Conservation (phyloP, 805 yeast genomes). For the Yarrowia keelungensis region DNA sequence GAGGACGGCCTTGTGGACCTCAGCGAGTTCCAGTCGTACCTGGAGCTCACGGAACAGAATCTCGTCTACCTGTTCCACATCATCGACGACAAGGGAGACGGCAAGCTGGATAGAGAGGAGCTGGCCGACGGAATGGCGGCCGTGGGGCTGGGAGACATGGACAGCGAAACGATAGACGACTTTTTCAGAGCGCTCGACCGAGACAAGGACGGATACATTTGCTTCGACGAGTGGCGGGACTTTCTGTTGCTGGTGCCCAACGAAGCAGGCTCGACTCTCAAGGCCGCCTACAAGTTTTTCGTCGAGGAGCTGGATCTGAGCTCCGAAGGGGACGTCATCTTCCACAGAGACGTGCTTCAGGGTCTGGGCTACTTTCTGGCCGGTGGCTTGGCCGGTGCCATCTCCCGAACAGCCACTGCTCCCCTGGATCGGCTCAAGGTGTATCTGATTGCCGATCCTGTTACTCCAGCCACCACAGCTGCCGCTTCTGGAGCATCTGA, state of each 20-base stretch:
- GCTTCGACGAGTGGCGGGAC: conserved; percentile 86
- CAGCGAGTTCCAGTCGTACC: conserved; percentile 69
- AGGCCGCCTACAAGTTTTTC: conserved; percentile 81
- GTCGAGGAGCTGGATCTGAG: conserved; percentile 82
- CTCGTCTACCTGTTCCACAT: conserved; percentile 70
- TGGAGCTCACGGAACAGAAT: conserved; percentile 71
- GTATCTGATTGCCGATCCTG: conserved; percentile 81
- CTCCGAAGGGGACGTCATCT: conserved; percentile 90
- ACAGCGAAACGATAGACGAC: conserved; percentile 59
- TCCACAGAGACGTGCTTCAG: conserved; percentile 75
- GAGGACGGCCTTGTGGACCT: conserved; percentile 59
- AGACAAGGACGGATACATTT: conserved; percentile 68
- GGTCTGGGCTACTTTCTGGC: conserved; percentile 92
- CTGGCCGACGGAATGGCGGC: conserved; percentile 67
- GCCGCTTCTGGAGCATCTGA: conserved; percentile 52
- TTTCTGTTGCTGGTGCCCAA: conserved; percentile 85
- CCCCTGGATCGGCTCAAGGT: conserved; percentile 96
- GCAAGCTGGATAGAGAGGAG: conserved; percentile 69
- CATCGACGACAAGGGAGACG: conserved; percentile 77
- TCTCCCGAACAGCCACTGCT: conserved; percentile 94
- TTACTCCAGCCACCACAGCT: conserved; percentile 47
- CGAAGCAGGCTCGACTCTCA: conserved; percentile 52
- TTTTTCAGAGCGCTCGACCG: conserved; percentile 63
- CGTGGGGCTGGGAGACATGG: conserved; percentile 62
- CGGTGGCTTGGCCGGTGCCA: conserved; percentile 95